Percentiles rank a stretch among this genome's conserved stretches.
Evolutionary conservation across 805 yeast genomes (phyloP).

Genomic region (Yueomyces sp.): DNA sequence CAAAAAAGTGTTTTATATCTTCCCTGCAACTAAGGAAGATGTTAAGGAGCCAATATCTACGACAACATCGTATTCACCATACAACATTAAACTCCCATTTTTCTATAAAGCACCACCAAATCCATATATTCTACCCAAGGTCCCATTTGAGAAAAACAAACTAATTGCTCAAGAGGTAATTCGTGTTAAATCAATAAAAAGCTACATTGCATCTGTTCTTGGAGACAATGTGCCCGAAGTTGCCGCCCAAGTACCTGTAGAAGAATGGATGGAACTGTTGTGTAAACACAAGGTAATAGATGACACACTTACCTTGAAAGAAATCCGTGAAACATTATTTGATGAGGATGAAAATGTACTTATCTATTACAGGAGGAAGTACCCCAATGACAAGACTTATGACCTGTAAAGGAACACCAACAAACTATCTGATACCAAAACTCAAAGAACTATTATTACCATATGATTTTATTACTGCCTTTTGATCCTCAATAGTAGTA

Average conservation of each 20-base stretch:
- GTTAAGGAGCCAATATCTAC: too few relatives aligned
- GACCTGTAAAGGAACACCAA: too few relatives aligned
- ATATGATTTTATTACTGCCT: too few relatives aligned
- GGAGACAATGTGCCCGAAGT: neutral
- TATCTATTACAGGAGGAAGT: neutral
- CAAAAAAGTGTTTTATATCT: too few relatives aligned
- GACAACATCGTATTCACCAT: too few relatives aligned
- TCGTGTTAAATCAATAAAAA: neutral
- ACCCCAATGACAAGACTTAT: too few relatives aligned
- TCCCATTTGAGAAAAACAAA: slow-evolving; percentile 40
- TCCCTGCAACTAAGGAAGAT: too few relatives aligned
- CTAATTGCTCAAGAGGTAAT: slow-evolving; percentile 32
- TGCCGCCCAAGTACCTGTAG: neutral
- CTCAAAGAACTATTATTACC: too few relatives aligned
- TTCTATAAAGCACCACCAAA: too few relatives aligned
- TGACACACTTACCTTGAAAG: slow-evolving; percentile 46
- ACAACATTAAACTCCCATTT: too few relatives aligned
- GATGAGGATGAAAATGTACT: neutral
- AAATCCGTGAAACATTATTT: neutral
- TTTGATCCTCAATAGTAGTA: too few relatives aligned
- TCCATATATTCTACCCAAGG: slow-evolving; percentile 6
- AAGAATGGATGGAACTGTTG: neutral
- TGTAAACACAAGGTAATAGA: slow-evolving; percentile 24
- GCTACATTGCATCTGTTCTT: neutral
- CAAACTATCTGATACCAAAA: too few relatives aligned